A percentile compares a stretch with the other conserved stretches of the same genome.
phyloP scores from a whole-genome alignment of 2,329 filamentous ascomycete species.

The Calonectria montana region DNA sequence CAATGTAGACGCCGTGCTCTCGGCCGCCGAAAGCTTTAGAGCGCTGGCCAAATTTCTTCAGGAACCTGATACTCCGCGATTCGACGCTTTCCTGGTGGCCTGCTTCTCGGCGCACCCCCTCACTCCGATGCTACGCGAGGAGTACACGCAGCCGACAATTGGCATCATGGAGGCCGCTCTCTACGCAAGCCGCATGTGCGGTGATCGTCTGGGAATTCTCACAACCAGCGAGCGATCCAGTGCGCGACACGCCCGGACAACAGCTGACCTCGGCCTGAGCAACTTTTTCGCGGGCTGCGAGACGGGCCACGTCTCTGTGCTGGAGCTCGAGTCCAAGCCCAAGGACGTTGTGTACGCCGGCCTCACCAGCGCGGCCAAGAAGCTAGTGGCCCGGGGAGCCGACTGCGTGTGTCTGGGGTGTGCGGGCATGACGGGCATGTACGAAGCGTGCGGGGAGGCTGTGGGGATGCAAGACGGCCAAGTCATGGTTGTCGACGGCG shows the following conservation, averaged over 20 bases:
- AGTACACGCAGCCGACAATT: conserved; percentile 7
- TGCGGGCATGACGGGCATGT: conserved; percentile 14
- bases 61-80: not conserved
- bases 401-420: conserved; percentile 14
- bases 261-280: conserved; percentile 1
- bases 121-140: conserved; percentile 3
- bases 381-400: not conserved
- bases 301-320: conserved; percentile 1
- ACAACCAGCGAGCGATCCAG: conserved; percentile 15
- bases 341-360: not conserved
- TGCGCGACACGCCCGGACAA: not conserved
- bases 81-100: conserved; percentile 1
- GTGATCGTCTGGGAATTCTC: not conserved
- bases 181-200: conserved; percentile 11
- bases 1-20: conserved; percentile 6
- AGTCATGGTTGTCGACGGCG: conserved; percentile 10
- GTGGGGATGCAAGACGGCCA: conserved; percentile 10
- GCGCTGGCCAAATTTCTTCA: not conserved
- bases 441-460: conserved; percentile 9
- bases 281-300: conserved; percentile 9
- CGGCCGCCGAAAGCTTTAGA: not conserved
- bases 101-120: conserved; percentile 11
- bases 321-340: conserved; percentile 10
- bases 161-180: conserved; percentile 15
- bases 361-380: conserved; percentile 1